Evolutionary conservation across 805 yeast species (phyloP), one percentile per base, ranked within the genome.

Genomic region (Starmerella kuoi): DNA sequence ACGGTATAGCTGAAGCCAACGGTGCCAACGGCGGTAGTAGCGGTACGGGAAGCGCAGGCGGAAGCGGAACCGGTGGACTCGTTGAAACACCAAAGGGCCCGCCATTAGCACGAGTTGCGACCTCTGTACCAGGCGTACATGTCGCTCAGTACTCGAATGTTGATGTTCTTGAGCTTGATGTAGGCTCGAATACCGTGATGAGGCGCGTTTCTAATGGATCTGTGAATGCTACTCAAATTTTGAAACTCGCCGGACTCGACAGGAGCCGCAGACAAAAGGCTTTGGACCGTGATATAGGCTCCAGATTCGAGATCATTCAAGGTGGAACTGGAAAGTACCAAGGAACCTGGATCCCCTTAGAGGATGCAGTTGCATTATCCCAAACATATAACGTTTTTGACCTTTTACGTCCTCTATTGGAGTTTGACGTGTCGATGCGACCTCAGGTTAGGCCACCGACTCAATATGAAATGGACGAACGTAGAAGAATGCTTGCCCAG

Each of bases 251-350:
- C 21, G 77, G 78, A 37, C 68, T 76, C 44, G 83, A 80, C 50
- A 71, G 77, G 52, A 74, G 79, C 18, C 69, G 71, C 45, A 62
- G 83, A 37, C 74, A 81, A 7, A 70, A 77, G 45, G 67, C 76
- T 38, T 69, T 79, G 46, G 85, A 78, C 47, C 68, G 68, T 48
- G 83, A 77, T 49, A 75, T 76, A 32, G 69, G 74, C 5, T 78
- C 80, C n/a, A 64, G 62, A 27, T 79, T 75, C 54, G 86, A 79
- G 52, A 77, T 77, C 52, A 77, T 77, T 21, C 81, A 77, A 57
- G 83, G 83, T 27, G 84, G 83, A 0, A 73, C 76, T 48, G 83
- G 82, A n/a, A 74, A 75, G 52, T 76, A 74, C 58, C 83, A 77
- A 56, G 87, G 86, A 8, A 78, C 80, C 11, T 79, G 86, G 56